phyloP scores from a whole-genome alignment of 306 rosid genomes.

The Cucumis melo region DNA sequence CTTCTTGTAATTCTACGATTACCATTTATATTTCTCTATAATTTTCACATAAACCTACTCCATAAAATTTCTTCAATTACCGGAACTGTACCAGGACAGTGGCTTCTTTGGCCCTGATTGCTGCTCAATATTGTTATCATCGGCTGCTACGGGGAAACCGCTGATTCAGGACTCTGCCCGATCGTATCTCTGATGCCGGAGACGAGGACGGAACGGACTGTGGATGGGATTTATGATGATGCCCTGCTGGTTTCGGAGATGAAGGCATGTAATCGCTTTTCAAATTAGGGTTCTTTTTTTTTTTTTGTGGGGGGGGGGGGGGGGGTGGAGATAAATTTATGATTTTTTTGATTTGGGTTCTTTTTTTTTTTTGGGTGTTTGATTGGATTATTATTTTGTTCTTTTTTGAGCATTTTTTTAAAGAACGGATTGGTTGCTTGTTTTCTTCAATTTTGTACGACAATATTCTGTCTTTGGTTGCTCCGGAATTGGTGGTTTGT shows the following conservation, averaged over 20 bases:
- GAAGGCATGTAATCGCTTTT: slow-evolving; percentile 37
- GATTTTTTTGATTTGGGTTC: not conserved
- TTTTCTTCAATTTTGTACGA: slow-evolving; percentile 11
- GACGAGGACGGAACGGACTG: slow-evolving; percentile 17
- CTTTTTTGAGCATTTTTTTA: not conserved
- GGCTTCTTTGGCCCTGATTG: not conserved
- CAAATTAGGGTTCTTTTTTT: slow-evolving; percentile 24
- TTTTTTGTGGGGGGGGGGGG: slow-evolving; percentile 5
- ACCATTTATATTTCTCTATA: not conserved
- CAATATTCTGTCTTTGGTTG: slow-evolving; percentile 10
- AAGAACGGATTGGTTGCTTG: not conserved
- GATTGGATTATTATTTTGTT: not conserved
- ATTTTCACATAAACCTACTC: slow-evolving; percentile 1
- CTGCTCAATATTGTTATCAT: not conserved
- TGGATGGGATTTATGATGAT: slow-evolving; percentile 32
- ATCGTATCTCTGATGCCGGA: slow-evolving; percentile 17
- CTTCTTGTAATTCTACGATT: not conserved
- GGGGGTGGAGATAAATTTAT: too few relatives aligned
- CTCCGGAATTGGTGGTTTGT: slow-evolving; percentile 27
- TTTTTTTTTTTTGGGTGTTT: not conserved
- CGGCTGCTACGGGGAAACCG: not conserved
- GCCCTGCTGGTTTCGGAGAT: slow-evolving; percentile 18
- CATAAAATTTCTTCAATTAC: not conserved
- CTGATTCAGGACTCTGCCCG: slow-evolving; percentile 15
- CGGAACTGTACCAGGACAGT: not conserved